phyloP scores from a whole-genome alignment of 306 rosid genomes.

The Betula pendula region DNA sequence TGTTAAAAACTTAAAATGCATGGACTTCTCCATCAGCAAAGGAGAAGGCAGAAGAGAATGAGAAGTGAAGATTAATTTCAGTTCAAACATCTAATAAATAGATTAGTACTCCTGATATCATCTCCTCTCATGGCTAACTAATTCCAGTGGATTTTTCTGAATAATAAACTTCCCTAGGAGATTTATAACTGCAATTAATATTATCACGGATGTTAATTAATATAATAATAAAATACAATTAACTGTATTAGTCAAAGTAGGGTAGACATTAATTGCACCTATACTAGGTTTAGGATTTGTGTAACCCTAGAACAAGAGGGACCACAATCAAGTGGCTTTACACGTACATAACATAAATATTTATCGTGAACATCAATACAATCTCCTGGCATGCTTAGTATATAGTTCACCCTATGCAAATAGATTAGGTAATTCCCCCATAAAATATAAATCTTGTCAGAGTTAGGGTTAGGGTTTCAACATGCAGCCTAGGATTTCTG shows the following conservation, averaged over 20 bases:
- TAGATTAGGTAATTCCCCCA: conserved; percentile 30
- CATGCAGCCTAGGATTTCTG: conserved; percentile 25
- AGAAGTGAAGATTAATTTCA: neutral
- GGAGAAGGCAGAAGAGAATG: neutral
- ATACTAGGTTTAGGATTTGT: conserved; percentile 59
- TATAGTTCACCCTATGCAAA: conserved; percentile 37
- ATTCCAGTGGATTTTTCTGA: neutral
- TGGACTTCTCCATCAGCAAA: no score
- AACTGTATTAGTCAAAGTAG: conserved; percentile 14
- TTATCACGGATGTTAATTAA: neutral
- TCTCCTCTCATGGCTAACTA: neutral
- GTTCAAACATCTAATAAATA: neutral
- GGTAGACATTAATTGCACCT: conserved; percentile 1
- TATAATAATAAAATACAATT: neutral
- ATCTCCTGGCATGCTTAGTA: conserved; percentile 55
- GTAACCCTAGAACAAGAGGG: conserved; percentile 62
- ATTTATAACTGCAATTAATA: no score
- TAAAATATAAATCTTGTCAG: no score
- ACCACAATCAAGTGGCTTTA: conserved; percentile 59
- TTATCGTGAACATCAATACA: conserved; percentile 52
- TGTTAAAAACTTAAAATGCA: no score
- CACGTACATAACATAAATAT: conserved; percentile 46
- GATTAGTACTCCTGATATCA: neutral
- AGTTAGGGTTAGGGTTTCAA: conserved; percentile 52
- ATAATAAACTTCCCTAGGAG: neutral